phyloP scores from a whole-genome alignment of 768 basidiomycete species.

The Paxillus involutus region DNA sequence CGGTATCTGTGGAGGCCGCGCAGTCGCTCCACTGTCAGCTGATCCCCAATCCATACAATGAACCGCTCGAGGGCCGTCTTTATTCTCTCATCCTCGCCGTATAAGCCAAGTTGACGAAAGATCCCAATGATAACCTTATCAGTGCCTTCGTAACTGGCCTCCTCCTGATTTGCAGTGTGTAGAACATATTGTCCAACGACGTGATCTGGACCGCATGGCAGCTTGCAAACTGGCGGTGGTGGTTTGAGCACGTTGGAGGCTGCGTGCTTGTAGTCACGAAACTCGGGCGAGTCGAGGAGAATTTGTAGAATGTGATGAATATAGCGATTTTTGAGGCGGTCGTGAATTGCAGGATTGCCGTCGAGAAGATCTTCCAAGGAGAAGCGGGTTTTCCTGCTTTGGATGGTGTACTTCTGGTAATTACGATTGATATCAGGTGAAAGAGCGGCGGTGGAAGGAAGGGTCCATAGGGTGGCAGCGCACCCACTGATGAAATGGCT shows the following conservation, averaged over 20 bases:
- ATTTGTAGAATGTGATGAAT: constrained; percentile 19
- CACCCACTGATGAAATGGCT: constrained; percentile 34
- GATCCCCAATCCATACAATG: constrained; percentile 29
- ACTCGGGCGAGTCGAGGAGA: too few relatives aligned
- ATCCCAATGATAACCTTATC: constrained; percentile 21
- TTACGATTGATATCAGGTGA: background rate
- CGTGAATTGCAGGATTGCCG: constrained; percentile 7
- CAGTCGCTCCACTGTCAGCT: constrained; percentile 12
- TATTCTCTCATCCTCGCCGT: background rate
- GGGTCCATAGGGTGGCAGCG: constrained; percentile 30
- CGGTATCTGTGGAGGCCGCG: constrained; percentile 10
- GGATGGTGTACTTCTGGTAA: background rate
- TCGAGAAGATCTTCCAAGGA: constrained; percentile 22
- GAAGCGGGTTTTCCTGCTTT: constrained; percentile 18
- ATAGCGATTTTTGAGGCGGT: constrained; percentile 8
- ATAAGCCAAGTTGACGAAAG: constrained; percentile 12
- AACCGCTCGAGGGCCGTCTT: constrained; percentile 5
- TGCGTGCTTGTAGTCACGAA: too few relatives aligned
- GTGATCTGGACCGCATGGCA: too few relatives aligned
- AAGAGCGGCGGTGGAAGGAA: background rate
- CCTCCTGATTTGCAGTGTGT: constrained; percentile 37
- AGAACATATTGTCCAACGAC: background rate
- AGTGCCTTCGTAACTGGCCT: constrained; percentile 15
- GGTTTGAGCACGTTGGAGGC: too few relatives aligned
- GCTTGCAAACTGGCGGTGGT: too few relatives aligned